phyloP scores from a whole-genome alignment of 345 rosid species.

The Hirschfeldia incana region DNA sequence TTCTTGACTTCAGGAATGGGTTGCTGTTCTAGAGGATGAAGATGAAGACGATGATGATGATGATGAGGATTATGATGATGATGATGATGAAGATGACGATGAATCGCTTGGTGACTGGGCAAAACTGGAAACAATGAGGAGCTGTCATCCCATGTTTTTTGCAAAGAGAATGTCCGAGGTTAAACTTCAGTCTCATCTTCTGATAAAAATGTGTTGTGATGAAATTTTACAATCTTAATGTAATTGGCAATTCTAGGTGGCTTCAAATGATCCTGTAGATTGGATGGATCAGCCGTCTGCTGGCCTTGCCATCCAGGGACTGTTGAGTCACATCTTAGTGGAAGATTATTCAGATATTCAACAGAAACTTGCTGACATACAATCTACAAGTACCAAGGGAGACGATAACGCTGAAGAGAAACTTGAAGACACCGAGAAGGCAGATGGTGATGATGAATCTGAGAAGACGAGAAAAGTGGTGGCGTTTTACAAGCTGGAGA shows the following conservation, averaged over 20 bases:
- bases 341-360: slow-evolving; percentile 74
- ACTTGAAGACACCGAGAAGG: slow-evolving; percentile 42
- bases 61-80: slow-evolving; percentile 45
- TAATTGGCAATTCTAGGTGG: slow-evolving; percentile 51
- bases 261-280: slow-evolving; percentile 74
- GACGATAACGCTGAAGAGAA: slow-evolving; percentile 43
- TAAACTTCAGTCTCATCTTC: neutral
- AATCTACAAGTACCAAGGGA: slow-evolving; percentile 34
- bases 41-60: slow-evolving; percentile 38
- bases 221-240: neutral
- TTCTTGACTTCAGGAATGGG: slow-evolving; percentile 62
- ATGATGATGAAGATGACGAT: slow-evolving; percentile 57
- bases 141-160: slow-evolving; percentile 91
- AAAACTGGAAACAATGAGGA: slow-evolving; percentile 82
- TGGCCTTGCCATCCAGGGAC: slow-evolving; percentile 83
- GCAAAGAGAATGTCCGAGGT: slow-evolving; percentile 77
- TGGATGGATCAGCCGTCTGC: slow-evolving; percentile 93
- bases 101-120: slow-evolving; percentile 86
- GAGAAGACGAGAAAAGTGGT: slow-evolving; percentile 48
- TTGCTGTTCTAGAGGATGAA: slow-evolving; percentile 63
- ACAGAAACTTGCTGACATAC: slow-evolving; percentile 52
- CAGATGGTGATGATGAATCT: slow-evolving; percentile 46
- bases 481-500: slow-evolving; percentile 83
- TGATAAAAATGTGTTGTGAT: slow-evolving; percentile 2
- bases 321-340: slow-evolving; percentile 68